These are phyloP conservation scores for Mycena rosella DNA, from an alignment of 768 basidiomycete genomes.

Conservation along the genomic window DNA sequence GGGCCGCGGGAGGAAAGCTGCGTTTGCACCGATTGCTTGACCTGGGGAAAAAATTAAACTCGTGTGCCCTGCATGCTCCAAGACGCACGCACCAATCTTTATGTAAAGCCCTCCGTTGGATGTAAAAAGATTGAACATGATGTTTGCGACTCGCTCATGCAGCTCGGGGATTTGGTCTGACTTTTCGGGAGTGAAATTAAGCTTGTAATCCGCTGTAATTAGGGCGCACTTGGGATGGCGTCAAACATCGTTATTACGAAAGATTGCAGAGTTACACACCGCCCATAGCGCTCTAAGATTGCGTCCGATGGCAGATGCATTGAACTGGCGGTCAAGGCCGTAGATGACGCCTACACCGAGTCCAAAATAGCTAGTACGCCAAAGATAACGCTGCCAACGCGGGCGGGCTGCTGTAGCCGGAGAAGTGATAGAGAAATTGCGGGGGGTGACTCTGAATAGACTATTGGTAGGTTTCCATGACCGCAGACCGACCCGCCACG, in stretches of 20 bases:
- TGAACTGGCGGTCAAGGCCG: conserved; percentile 62
- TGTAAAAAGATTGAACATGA: conserved; percentile 81
- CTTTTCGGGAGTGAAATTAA: conserved; percentile 84
- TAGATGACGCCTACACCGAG: conserved; percentile 58
- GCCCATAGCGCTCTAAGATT: conserved; percentile 68
- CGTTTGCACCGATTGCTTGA: conserved; percentile 88
- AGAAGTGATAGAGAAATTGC: conserved; percentile 1
- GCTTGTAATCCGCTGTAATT: conserved; percentile 87
- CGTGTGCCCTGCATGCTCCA: not conserved
- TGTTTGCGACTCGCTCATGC: conserved; percentile 86
- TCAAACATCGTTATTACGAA: not conserved
- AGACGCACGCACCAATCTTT: conserved; percentile 72
- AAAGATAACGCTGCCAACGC: conserved; percentile 41
- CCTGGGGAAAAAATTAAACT: conserved; percentile 45
- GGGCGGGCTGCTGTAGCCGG: not conserved
- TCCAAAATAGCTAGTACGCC: conserved; percentile 52
- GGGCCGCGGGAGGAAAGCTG: conserved; percentile 84
- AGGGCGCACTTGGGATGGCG: conserved; percentile 65
- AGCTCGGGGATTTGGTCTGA: conserved; percentile 81
- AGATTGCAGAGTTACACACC: conserved; percentile 43
- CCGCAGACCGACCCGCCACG: conserved; percentile 19
- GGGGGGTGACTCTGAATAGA: not conserved
- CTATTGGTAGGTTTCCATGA: conserved; percentile 7
- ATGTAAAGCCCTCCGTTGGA: conserved; percentile 90
- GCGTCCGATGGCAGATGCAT: conserved; percentile 68